Conservation (phyloP, 1,284 basidiomycete species). For the Melampsora abietis-canadensis region DNA sequence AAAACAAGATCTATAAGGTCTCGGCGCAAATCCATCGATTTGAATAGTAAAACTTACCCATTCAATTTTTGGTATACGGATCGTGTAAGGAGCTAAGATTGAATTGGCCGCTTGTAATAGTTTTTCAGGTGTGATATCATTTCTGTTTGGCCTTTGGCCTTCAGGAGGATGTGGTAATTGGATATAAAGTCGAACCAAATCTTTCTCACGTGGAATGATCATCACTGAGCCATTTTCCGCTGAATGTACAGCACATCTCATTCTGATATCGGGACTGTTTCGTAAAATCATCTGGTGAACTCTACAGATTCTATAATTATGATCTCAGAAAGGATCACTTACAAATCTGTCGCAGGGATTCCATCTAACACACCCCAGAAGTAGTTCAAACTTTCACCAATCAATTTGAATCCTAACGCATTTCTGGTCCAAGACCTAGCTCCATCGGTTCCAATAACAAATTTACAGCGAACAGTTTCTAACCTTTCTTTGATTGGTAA, state of each 20-base stretch:
- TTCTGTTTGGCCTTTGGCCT: constrained; percentile 45
- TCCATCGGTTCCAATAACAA: constrained; percentile 64
- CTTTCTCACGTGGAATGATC: constrained; percentile 67
- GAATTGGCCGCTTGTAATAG: constrained; percentile 65
- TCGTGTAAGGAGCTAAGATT: constrained; percentile 66
- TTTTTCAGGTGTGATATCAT: constrained; percentile 60
- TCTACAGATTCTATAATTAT: not conserved
- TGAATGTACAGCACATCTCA: constrained; percentile 65
- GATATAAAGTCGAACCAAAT: constrained; percentile 69
- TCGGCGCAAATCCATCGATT: not conserved
- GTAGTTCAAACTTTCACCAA: constrained; percentile 59
- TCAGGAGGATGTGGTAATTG: constrained; percentile 60
- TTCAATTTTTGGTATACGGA: constrained; percentile 56
- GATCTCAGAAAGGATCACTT: not conserved
- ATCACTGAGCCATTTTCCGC: constrained; percentile 62
- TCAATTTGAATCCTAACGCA: constrained; percentile 66
- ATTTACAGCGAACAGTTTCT: constrained; percentile 49
- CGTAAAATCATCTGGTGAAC: not conserved
- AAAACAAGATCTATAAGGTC: constrained; percentile 53
- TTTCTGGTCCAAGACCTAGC: constrained; percentile 79
- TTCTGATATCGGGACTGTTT: constrained; percentile 67
- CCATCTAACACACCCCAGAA: constrained; percentile 14
- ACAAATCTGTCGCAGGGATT: constrained; percentile 11
- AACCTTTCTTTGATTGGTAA: not conserved
- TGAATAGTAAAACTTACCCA: not conserved